Base-by-base conservation (phyloP, 169 alveolate genomes). In the Cyclospora cayetanensis region DNA sequence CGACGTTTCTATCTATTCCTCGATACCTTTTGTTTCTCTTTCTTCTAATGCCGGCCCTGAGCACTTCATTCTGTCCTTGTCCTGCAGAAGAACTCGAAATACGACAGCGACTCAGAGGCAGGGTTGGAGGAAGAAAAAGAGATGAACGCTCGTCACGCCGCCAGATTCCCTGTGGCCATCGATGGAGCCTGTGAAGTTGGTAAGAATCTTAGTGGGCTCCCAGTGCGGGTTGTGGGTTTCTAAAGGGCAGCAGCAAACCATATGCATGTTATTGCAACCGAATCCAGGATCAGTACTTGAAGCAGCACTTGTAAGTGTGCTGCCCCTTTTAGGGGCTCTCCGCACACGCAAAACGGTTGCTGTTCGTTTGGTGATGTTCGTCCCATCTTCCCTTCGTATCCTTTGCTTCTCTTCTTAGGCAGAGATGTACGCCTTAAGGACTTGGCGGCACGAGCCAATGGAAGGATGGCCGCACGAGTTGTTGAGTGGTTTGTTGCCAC, bases 111-210 rank as follows among this genome's bases (percentile, higher is more conserved):
- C 63, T 74, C 85, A 15, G 39, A 60, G 3, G 60, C 31, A n/a
- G 85, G 42, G 25, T 72, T 37, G 29, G 37, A 72, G 0, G 50
- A 68, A 12, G 93, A 55, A 25, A 22, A 39, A 2, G 94, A 83
- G n/a, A 39, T 91, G n/a, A 79, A 80, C 37, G 94, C 94, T 50
- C 34, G 53, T n/a, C 83, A 50, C n/a, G 29, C 88, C 34, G 31
- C 39, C 39, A 42, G 68, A n/a, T 91, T 41, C 46, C 94, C 94
- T 4, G 84, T 91, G 11, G 79, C 88, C 15, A 91, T 91, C 22
- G 94, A 91, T 9, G 94, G 94, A 4, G 42, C 55, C 39, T 91
- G 92, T 43, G 94, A 91, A 82, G 52, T 83, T 2, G 93, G 93
- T 80, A 53, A 46, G 93, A 41, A 7, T n/a, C 15, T 27, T 39